Base-by-base conservation (phyloP, 2,329 filamentous ascomycete genomes). In the Monilinia polystroma region DNA sequence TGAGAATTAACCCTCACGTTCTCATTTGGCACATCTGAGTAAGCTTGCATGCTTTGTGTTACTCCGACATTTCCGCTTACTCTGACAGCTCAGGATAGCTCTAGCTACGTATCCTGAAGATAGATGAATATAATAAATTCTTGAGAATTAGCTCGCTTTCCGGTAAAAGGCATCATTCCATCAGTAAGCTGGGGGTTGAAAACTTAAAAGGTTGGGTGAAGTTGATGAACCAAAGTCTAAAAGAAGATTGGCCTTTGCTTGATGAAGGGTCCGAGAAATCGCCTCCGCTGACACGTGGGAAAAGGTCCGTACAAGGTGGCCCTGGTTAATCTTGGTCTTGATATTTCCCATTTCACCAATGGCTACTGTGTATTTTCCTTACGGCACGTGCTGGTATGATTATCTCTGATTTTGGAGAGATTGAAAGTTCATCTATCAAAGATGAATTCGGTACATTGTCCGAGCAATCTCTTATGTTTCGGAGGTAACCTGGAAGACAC, bases 31-130 rank as follows among this genome's bases (percentile, higher is more conserved):
- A 23, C 41, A 32, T 60, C 43, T 59, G 43, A 65, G 63, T 59
- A 52, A 58, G 53, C 43, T 57, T 58, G 63, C 53, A 63, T 63
- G 18, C 10, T 63, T 54, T 45, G 32, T 66, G 64, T 66, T 66
- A 66, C 64, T 62, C 64, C 64, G 55, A 66, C 55, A 66, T 66
- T 66, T 66, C 35, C 55, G 56, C 55, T 62, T 58, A 52, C 54
- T 56, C 23, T 56, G 54, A 58, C 38, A 49, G 38, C 26, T 29
- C 35, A 65, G 26, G 54, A 58, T 58, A 51, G 29, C 14, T 20
- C 14, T 49, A 49, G 18, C 20, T 38, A 38, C 58, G 38, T 35
- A 35, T 35, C 32, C 7, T 35, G 32, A 8, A 20, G 12, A 51
- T 35, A 26, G 49, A 60, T 20, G 20, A 38, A 51, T 18, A 35